Base-by-base conservation (phyloP, 768 basidiomycete species). In the Pulveroboletus sp. region DNA sequence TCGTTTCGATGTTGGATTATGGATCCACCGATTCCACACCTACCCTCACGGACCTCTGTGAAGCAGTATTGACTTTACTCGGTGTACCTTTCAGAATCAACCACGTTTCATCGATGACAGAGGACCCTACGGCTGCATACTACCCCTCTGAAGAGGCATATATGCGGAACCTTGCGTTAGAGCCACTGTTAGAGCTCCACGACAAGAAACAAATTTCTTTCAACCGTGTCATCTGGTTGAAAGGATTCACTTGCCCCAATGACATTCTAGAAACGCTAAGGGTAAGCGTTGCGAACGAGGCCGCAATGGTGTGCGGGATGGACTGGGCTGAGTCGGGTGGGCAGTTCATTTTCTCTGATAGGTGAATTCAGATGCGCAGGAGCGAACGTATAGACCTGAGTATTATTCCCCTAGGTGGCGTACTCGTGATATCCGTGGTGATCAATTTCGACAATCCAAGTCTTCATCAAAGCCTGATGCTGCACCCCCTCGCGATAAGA, bases 301-400 rank as follows among this genome's bases (percentile, higher is more conserved):
- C 96, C 3, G 91, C 93, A 0, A 92, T 99, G 91, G 93, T 97
- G 2, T 98, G 96, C 64, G 95, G 94, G n/a, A 98, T 98, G 95
- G 96, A 99, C 64, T 99, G 96, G 96, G 95, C 93, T 10, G 94
- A 99, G 69, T 89, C 93, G 61, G 90, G 93, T 56, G 93, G 93
- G 0, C 88, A 92, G 70, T 99, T 97, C 75, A 93, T 97, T 57
- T 98, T 96, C 71, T 97, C 94, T 15, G 95, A 97, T 69, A 78
- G 95, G 93, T 91, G 56, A 43, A 84, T 10, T 14, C 67, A 0
- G 30, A 24, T 18, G 32, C 5, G 28, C 12, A 5, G 2, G 7
- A 14, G 27, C 10, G 6, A 24, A 9, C 15, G 8, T 24, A 30
- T 5, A 15, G 30, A 18, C 8, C 52, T 37, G 35, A 43, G 15